Conservation (phyloP, 192 early-diverging fungal genomes). For the Coemansia sp. region DNA sequence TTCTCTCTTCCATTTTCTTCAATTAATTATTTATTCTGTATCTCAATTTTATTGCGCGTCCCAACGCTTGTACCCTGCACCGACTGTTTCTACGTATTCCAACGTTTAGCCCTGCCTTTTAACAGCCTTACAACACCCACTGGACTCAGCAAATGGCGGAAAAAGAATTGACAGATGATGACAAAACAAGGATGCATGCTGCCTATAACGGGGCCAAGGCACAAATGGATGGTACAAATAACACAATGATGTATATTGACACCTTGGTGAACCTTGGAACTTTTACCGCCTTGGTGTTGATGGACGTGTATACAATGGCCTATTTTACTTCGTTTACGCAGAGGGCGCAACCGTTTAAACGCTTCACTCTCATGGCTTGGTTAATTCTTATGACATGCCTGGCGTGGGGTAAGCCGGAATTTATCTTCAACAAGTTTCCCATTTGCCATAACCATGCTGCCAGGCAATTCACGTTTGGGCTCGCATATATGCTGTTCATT, state of each 20-base stretch:
- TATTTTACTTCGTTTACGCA: not conserved
- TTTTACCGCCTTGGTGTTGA: not conserved
- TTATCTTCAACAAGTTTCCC: not conserved
- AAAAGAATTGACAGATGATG: not conserved
- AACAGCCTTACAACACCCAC: not conserved
- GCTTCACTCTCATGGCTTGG: not conserved
- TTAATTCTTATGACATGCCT: not conserved
- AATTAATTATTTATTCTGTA: not conserved
- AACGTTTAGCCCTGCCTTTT: not conserved
- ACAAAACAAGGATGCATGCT: not conserved
- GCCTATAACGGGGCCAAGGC: not conserved
- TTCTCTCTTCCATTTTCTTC: not conserved
- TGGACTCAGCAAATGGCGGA: not conserved
- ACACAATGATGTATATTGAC: not conserved
- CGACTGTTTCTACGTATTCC: too few species aligned
- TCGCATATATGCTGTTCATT: not conserved
- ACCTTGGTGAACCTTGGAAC: not conserved
- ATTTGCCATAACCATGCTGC: not conserved
- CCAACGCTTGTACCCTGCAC: not conserved
- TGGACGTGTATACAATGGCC: slow-evolving; percentile 4
- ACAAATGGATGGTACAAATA: not conserved
- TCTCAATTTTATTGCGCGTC: not conserved
- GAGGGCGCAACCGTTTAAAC: not conserved
- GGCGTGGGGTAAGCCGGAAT: not conserved
- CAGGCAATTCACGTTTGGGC: not conserved